Conservation (phyloP, 1,284 basidiomycete species). For the Athelia sp. region DNA sequence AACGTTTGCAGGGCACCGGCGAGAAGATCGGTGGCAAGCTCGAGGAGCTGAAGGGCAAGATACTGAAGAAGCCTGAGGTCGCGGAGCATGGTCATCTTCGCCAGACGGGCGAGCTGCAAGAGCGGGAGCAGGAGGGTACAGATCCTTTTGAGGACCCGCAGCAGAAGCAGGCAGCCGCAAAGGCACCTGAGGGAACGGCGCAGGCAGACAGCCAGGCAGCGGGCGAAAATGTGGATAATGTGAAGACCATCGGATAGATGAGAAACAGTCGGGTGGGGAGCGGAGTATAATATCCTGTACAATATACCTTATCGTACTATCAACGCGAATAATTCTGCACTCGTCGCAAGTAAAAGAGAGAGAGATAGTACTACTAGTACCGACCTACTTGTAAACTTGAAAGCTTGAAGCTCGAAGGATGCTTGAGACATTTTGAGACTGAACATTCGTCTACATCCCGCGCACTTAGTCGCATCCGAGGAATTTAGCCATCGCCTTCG, state of each 20-base stretch:
- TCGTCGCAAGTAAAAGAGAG: no score
- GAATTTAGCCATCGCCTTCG: no score
- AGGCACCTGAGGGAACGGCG: conserved; percentile 19
- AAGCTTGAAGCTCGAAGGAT: no score
- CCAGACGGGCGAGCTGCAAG: conserved; percentile 43
- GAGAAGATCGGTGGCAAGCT: conserved; percentile 46
- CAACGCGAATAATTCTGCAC: no score
- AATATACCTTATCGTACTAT: no score
- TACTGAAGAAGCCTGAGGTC: conserved; percentile 38
- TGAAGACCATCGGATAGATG: not conserved
- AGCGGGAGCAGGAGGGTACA: conserved; percentile 27
- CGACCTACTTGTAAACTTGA: no score
- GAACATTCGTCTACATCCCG: no score
- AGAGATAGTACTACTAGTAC: no score
- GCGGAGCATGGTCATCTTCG: conserved; percentile 42
- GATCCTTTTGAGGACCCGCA: conserved; percentile 14
- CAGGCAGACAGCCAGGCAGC: conserved; percentile 15
- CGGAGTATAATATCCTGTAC: no score
- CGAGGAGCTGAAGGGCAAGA: conserved; percentile 48
- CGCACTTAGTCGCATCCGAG: no score
- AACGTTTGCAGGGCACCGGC: conserved; percentile 29
- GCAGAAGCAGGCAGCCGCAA: conserved; percentile 14
- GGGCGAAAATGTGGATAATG: conserved; percentile 6
- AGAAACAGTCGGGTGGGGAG: no score
- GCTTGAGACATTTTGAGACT: no score